Conservation (phyloP, 2,329 filamentous ascomycete genomes). For the Lachnellula willkommii region DNA sequence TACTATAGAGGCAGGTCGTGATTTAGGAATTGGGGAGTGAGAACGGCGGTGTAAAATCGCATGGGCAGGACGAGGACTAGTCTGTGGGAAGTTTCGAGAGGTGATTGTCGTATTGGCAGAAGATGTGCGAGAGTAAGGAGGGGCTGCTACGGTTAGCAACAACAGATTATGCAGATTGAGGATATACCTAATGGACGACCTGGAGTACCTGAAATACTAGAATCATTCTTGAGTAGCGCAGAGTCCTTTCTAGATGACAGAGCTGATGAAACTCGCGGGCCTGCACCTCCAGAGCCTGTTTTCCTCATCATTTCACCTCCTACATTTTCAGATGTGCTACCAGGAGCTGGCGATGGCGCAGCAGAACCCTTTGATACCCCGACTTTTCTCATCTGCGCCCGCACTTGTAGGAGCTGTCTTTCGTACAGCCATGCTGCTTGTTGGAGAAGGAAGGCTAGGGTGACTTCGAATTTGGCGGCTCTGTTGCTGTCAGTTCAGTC, state of each 20-base stretch:
- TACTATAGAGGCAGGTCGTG: slow-evolving; percentile 16
- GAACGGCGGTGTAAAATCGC: slow-evolving; percentile 22
- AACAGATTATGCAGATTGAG: not conserved
- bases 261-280: slow-evolving; percentile 25
- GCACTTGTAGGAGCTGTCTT: slow-evolving; percentile 80
- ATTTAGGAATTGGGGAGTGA: slow-evolving; percentile 21
- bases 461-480: slow-evolving; percentile 74
- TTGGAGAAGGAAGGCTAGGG: slow-evolving; percentile 81
- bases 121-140: slow-evolving; percentile 29
- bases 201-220: slow-evolving; percentile 18
- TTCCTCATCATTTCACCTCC: slow-evolving; percentile 46
- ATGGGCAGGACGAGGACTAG: slow-evolving; percentile 26
- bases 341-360: slow-evolving; percentile 52
- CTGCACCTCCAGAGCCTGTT: slow-evolving; percentile 42
- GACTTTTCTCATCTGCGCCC: slow-evolving; percentile 80
- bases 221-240: slow-evolving; percentile 21
- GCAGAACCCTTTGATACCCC: slow-evolving; percentile 51
- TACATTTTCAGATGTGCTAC: slow-evolving; percentile 39
- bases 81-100: slow-evolving; percentile 23
- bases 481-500: slow-evolving; percentile 35
- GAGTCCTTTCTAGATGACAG: slow-evolving; percentile 28
- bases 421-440: slow-evolving; percentile 94
- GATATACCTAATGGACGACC: slow-evolving; percentile 21
- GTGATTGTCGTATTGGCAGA: slow-evolving; percentile 29
- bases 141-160: slow-evolving; percentile 20